These are phyloP conservation scores for Backusella circina DNA, from an alignment of 192 early-diverging fungal genomes.

Conservation along the genomic window DNA sequence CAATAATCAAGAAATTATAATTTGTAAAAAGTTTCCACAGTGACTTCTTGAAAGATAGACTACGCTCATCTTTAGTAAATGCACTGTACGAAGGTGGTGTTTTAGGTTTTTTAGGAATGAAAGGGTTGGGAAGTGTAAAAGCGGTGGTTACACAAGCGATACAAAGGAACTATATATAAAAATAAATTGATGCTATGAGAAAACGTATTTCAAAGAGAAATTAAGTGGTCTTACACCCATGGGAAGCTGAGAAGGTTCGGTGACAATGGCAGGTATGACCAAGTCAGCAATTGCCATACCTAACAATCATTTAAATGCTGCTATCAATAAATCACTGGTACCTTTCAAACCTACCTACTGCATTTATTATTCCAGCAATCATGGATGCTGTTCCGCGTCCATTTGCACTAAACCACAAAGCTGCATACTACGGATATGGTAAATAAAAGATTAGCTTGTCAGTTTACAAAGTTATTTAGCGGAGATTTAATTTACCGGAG, in stretches of 20 bases:
- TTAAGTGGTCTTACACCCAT: slow-evolving; percentile 29
- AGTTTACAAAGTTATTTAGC: not conserved
- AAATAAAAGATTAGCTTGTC: not conserved
- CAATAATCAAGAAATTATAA: slow-evolving; percentile 43
- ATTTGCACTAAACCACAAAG: slow-evolving; percentile 47
- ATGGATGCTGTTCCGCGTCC: slow-evolving; percentile 48
- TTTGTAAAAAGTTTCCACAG: slow-evolving; percentile 41
- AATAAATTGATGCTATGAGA: not conserved
- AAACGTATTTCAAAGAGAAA: not conserved
- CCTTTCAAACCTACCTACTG: not conserved
- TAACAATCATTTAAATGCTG: slow-evolving; percentile 8
- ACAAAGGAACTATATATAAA: slow-evolving; percentile 26
- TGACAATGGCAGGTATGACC: slow-evolving; percentile 42
- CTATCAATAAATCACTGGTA: not conserved
- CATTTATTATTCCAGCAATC: slow-evolving; percentile 32
- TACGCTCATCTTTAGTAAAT: slow-evolving; percentile 18
- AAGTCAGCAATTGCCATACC: slow-evolving; percentile 48
- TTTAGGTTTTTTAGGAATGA: slow-evolving; percentile 39
- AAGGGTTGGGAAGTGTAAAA: slow-evolving; percentile 38
- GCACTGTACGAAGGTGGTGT: slow-evolving; percentile 48
- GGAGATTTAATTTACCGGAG: slow-evolving; percentile 26
- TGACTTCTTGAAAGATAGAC: slow-evolving; percentile 29
- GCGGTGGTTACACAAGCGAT: slow-evolving; percentile 39
- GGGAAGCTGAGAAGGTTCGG: slow-evolving; percentile 26
- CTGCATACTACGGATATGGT: slow-evolving; percentile 40